Percentiles rank a stretch among this genome's conserved stretches.
Evolutionary conservation across 1,284 basidiomycete species (phyloP).

Genomic region (Ceratobasidium sp.): DNA sequence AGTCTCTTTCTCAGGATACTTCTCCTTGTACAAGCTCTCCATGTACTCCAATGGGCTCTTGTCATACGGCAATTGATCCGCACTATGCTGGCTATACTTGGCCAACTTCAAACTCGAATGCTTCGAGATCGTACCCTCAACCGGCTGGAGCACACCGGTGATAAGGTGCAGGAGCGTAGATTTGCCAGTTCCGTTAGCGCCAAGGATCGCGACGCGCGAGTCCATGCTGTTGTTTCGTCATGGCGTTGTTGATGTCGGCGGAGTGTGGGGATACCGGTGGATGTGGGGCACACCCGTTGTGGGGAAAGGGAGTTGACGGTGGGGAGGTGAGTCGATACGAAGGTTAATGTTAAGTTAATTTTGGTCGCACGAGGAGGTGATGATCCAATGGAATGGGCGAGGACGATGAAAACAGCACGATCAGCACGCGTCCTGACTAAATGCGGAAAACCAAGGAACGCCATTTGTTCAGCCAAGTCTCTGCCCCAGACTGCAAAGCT

Average conservation of each 20-base stretch:
- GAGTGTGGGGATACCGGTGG: background rate
- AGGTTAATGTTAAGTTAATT: background rate
- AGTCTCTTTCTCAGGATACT: slow-evolving; percentile 94
- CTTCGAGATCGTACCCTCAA: slow-evolving; percentile 85
- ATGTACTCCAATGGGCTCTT: slow-evolving; percentile 94
- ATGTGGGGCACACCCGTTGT: background rate
- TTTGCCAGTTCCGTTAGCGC: slow-evolving; percentile 98
- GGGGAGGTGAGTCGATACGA: background rate
- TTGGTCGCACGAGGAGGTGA: background rate
- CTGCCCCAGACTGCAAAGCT: background rate
- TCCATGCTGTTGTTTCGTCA: slow-evolving; percentile 73
- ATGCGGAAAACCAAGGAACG: background rate
- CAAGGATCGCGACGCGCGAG: slow-evolving; percentile 94
- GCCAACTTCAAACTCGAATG: slow-evolving; percentile 92
- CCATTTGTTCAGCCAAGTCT: background rate
- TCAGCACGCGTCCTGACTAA: background rate
- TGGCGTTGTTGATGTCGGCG: background rate
- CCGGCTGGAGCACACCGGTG: slow-evolving; percentile 82
- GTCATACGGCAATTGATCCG: slow-evolving; percentile 97
- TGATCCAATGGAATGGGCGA: slow-evolving; percentile 29
- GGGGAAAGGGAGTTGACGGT: background rate
- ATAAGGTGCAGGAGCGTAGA: slow-evolving; percentile 97
- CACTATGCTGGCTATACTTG: slow-evolving; percentile 98
- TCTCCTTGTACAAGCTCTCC: slow-evolving; percentile 77
- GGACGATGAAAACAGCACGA: background rate